Evolutionary conservation across 129 eudicot genomes (phyloP).

Genomic region (Tagetes patula): DNA sequence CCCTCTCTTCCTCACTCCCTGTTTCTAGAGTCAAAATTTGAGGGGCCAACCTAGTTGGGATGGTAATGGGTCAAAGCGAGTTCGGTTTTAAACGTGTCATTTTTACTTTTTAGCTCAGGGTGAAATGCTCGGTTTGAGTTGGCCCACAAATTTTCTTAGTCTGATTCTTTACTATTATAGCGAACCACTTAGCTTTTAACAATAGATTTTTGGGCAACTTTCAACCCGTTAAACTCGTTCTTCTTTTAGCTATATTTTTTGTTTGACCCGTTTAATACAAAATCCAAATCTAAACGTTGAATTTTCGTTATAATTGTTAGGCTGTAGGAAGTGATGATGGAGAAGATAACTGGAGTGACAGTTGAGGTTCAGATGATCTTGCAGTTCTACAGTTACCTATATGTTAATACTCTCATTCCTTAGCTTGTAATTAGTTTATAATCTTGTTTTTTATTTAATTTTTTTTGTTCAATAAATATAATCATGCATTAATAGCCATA

Average conservation of each 20-base stretch:
- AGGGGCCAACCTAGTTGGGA: neutral
- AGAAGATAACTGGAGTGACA: conserved; percentile 47
- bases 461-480: conserved; percentile 17
- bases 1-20: neutral
- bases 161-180: neutral
- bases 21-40: neutral
- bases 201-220: neutral
- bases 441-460: conserved; percentile 1
- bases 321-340: conserved; percentile 49
- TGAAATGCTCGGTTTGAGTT: neutral
- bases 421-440: conserved; percentile 25
- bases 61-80: neutral
- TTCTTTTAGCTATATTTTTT: neutral
- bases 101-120: neutral
- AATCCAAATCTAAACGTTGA: conserved; percentile 6
- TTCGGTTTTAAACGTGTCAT: neutral
- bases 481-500: conserved; percentile 23
- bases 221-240: neutral
- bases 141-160: neutral
- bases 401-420: conserved; percentile 33
- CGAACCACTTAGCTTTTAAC: neutral
- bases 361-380: conserved; percentile 27
- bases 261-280: neutral
- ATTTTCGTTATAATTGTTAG: conserved; percentile 16
- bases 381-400: conserved; percentile 24